Base-by-base conservation (phyloP, 371 early-diverging fungal genomes). In the Mortierella polycephala region DNA sequence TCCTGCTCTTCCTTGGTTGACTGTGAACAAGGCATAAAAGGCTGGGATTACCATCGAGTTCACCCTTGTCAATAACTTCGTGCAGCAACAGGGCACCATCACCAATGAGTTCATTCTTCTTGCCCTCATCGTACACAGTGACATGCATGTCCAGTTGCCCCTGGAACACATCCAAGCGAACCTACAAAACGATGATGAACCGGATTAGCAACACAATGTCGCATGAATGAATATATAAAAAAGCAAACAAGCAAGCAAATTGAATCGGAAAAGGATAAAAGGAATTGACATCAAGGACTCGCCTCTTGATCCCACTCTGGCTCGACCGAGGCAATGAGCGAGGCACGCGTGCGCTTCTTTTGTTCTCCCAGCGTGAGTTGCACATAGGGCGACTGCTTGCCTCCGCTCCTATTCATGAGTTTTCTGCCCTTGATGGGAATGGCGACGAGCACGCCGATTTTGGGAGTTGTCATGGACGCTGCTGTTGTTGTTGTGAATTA, bases 251-350 rank as follows among this genome's bases (percentile, higher is more conserved):
- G 44, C 7, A 40, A 21, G 41, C 45, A 58, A 20, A 52, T 4
- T 4, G 49, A 62, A 14, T 20, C 42, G 37, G 30, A 39, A 49
- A 46, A 53, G 40, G 10, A 52, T 11, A 18, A 53, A 14, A 56
- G 40, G 21, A 54, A 9, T 14, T 10, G 23, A 10, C 13, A 46
- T 14, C 9, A 40, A 41, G 16, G 30, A 65, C 71, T 54, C 72
- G 69, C 79, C 79, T 79, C 79, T 53, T 79, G 79, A 67, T 79
- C 79, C 79, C 79, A 79, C 53, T 79, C 79, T 5, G 79, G 79
- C 41, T 79, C 79, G 63, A 64, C 63, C 9, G 79, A 64, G 56
- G 79, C 68, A 45, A 79, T 69, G 49, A 79, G 79, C 3, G 79
- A 79, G 12, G 79, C 69, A 5, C 57, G 55, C 18, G 79, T 79